Evolutionary conservation across 176 grass and related monocot species (phyloP).

Genomic region (Saccharum spontaneum): DNA sequence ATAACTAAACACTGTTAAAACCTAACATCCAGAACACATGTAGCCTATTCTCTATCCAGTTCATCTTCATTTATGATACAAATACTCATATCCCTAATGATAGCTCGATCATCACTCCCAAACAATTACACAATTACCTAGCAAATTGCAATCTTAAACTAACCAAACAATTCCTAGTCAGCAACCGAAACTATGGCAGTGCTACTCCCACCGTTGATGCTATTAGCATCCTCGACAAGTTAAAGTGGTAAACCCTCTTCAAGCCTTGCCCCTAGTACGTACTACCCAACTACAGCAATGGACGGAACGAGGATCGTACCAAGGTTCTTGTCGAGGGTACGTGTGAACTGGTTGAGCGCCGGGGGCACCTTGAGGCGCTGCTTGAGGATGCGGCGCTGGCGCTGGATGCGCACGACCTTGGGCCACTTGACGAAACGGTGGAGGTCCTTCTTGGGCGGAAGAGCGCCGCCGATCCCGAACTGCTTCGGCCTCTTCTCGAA

Average conservation of each 20-base stretch:
- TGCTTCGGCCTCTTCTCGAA: slow-evolving; percentile 97
- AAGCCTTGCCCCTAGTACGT: neutral
- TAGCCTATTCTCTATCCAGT: neutral
- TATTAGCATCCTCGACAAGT: neutral
- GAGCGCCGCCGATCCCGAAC: slow-evolving; percentile 75
- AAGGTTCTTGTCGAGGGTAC: slow-evolving; percentile 88
- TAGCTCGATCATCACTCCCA: neutral
- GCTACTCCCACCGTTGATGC: neutral
- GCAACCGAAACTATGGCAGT: neutral
- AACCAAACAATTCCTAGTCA: neutral
- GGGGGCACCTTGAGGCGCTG: slow-evolving; percentile 92
- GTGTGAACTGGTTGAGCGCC: slow-evolving; percentile 89
- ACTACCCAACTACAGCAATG: neutral
- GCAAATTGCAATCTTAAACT: neutral
- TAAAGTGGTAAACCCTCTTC: neutral
- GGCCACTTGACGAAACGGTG: slow-evolving; percentile 91
- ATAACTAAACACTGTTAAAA: neutral
- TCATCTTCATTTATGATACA: neutral
- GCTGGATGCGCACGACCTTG: slow-evolving; percentile 89
- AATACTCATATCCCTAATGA: neutral
- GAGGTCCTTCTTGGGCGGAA: slow-evolving; percentile 88
- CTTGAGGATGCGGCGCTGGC: slow-evolving; percentile 93
- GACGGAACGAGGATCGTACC: slow-evolving; percentile 29
- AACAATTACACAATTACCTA: neutral
- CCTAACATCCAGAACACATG: no score